These are phyloP conservation scores for Sordaria brevicollis DNA, from an alignment of 495 filamentous ascomycete species.

Conservation along the genomic window DNA sequence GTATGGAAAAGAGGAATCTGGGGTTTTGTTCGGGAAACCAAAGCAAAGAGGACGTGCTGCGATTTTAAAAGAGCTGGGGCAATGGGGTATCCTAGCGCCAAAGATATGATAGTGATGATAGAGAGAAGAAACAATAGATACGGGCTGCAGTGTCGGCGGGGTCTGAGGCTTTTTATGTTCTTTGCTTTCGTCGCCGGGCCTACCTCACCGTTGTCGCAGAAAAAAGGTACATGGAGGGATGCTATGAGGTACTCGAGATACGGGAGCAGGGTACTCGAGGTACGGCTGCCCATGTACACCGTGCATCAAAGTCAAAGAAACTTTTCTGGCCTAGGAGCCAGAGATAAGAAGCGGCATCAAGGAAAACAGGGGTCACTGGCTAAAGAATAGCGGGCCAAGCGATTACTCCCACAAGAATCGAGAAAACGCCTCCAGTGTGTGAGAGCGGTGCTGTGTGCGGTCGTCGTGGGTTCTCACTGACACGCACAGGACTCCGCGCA, in stretches of 20 bases:
- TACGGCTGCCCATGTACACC: neutral
- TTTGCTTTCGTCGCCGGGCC: constrained; percentile 2
- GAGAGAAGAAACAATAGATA: neutral
- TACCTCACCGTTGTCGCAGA: neutral
- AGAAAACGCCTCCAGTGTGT: neutral
- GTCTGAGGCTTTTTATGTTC: constrained; percentile 11
- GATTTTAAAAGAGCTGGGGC: neutral
- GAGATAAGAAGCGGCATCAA: neutral
- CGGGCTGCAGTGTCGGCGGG: neutral
- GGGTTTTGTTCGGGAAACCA: constrained; percentile 1
- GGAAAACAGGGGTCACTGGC: neutral
- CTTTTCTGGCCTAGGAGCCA: neutral
- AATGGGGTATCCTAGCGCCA: constrained; percentile 1
- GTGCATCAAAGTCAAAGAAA: neutral
- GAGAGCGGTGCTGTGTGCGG: neutral
- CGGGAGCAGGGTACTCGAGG: neutral
- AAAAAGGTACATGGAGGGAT: neutral
- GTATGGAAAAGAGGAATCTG: neutral
- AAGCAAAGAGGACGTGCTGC: neutral
- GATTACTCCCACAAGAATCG: neutral
- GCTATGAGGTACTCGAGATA: neutral
- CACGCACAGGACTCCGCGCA: neutral
- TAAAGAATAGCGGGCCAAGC: neutral
- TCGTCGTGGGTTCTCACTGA: neutral
- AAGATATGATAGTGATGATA: neutral